Percentiles rank a stretch among this genome's conserved stretches.
phyloP scores from a whole-genome alignment of 139 green algal species.

The Asterochloris erici region DNA sequence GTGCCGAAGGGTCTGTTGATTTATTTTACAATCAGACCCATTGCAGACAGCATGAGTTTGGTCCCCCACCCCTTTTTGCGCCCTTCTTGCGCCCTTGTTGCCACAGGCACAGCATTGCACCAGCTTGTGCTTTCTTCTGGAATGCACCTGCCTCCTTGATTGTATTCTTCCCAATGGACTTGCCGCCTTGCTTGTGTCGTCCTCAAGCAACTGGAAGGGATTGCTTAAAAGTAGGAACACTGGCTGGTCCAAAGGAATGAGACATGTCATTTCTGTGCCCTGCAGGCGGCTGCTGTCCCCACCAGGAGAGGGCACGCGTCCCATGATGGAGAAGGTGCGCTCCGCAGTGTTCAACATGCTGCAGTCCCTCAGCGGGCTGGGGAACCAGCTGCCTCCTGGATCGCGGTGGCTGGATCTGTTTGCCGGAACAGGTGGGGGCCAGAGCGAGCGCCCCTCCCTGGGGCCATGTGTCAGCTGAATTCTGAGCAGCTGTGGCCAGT shows the following conservation, averaged over 20 bases:
- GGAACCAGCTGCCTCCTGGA: conserved; percentile 14
- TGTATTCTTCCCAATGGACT: not conserved
- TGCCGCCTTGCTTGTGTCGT: too few relatives aligned
- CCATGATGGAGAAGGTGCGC: conserved; percentile 88
- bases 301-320: conserved; percentile 44
- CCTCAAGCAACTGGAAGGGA: not conserved
- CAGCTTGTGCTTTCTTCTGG: too few relatives aligned
- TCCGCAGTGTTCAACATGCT: conserved; percentile 82
- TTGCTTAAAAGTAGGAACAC: not conserved
- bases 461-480: too few relatives aligned
- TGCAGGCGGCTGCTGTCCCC: not conserved
- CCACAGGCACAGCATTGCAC: too few relatives aligned
- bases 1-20: too few relatives aligned
- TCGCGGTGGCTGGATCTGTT: conserved; percentile 79
- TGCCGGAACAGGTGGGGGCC: conserved; percentile 4
- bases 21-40: too few relatives aligned
- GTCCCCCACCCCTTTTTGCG: too few relatives aligned
- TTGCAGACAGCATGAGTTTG: too few relatives aligned
- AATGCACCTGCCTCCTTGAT: too few relatives aligned
- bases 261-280: not conserved
- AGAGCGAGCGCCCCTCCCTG: too few relatives aligned
- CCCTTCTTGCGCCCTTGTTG: too few relatives aligned
- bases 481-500: too few relatives aligned
- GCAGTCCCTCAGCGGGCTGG: conserved; percentile 34
- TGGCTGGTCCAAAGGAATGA: not conserved